A percentile compares a stretch with the other conserved stretches of the same genome.
Conservation (phyloP, 2,329 filamentous ascomycete genomes). For the Mycosphaerella arachidis region DNA sequence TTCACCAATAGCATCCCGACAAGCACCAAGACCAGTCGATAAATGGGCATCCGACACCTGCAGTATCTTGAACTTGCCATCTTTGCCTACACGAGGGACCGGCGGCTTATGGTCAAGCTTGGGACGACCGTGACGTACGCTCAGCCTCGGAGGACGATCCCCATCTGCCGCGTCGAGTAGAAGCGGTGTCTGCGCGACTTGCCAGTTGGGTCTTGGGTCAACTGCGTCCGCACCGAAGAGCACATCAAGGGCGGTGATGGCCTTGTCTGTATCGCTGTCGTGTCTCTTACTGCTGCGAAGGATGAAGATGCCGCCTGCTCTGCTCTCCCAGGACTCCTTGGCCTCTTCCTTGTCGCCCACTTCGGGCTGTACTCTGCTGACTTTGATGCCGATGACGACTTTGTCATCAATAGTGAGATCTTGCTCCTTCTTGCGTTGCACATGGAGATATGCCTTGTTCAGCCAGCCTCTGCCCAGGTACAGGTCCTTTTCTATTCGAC, state of each 20-base stretch:
- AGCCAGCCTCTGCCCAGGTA: conserved; percentile 72
- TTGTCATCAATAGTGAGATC: conserved; percentile 70
- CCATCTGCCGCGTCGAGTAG: conserved; percentile 62
- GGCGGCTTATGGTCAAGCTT: conserved; percentile 54
- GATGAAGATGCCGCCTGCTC: conserved; percentile 76
- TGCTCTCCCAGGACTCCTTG: conserved; percentile 69
- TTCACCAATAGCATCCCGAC: conserved; percentile 72
- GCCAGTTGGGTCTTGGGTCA: conserved; percentile 83
- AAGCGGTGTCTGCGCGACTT: conserved; percentile 68
- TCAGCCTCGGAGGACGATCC: conserved; percentile 68
- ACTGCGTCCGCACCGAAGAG: conserved; percentile 88
- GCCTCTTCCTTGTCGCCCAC: conserved; percentile 52
- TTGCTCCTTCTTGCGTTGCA: conserved; percentile 80
- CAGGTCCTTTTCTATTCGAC: conserved; percentile 83
- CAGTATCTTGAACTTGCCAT: conserved; percentile 95
- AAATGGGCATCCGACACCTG: conserved; percentile 93
- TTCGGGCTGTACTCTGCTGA: conserved; percentile 67
- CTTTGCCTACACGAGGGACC: conserved; percentile 71
- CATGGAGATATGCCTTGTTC: conserved; percentile 72
- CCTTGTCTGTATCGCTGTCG: conserved; percentile 68
- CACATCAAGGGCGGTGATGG: conserved; percentile 77
- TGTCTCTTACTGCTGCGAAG: conserved; percentile 67
- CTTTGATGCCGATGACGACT: conserved; percentile 73
- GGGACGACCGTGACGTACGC: conserved; percentile 67
- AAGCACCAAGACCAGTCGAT: conserved; percentile 80